Evolutionary conservation across 140 eudicot species (phyloP), one percentile per base, ranked within the genome.

Genomic region (Ambrosia hybrid): DNA sequence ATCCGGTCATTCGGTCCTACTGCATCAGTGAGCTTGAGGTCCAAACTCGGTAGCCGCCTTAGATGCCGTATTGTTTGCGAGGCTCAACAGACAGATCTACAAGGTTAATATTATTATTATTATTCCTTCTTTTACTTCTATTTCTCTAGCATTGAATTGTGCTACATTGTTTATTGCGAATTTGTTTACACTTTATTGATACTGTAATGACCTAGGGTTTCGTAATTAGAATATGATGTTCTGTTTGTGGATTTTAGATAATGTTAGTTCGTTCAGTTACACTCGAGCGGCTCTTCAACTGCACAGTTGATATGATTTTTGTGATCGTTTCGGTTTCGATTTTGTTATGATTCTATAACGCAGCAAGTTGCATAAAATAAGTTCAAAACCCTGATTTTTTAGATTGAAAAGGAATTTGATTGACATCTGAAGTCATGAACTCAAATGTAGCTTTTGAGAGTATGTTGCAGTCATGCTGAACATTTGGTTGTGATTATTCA

Each of bases 21-120:
- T 14, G 51, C 68, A 38, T 63, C 68, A 45, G 51, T 63, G 13
- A 37, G 68, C 68, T 11, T 63, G 51, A 63, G 15, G 51, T 6
- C 33, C 26, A 63, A 63, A n/a, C 4, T n/a, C 68, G 6, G 26
- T 21, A 21, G 51, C 2, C 51, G 51, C 33, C 68, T 49, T 6
- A 38, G 51, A 63, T 63, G 33, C 1, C 49, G 33, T 36, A 38
- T 63, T 63, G 49, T 63, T n/a, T 63, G 68, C 21, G 51, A 63
- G 5, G 68, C 68, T 63, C 68, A 63, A 3, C 51, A 63, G 1
- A 63, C 68, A 13, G 68, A 49, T 5, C 51, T 63, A 2, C 68
- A 63, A 63, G 68, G 68, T 63, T 63, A 37, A 51, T 6, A 63
- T 63, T 43, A 0, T 62, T 8, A 8, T 9, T 61, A 10, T 61